phyloP scores from a whole-genome alignment of 805 yeast species.

The Starmerella khaoyaiensis region DNA sequence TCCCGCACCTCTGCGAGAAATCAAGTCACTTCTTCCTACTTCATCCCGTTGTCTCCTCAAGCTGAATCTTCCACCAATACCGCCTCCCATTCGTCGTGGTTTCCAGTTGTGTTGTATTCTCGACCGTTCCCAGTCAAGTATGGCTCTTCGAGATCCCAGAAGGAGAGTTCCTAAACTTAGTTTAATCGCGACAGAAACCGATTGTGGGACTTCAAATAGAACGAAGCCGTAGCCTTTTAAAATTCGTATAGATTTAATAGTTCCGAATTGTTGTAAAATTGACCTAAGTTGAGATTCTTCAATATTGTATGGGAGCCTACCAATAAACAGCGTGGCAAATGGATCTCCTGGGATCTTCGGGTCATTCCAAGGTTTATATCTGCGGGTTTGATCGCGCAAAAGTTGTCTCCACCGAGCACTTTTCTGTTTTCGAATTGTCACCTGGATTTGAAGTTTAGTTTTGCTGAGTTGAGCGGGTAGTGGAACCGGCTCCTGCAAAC shows the following conservation, averaged over 20 bases:
- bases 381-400: slow-evolving; percentile 22
- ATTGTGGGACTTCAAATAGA: slow-evolving; percentile 47
- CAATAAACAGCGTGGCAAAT: slow-evolving; percentile 61
- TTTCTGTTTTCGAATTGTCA: slow-evolving; percentile 20
- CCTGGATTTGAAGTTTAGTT: slow-evolving; percentile 25
- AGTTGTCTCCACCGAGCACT: slow-evolving; percentile 16
- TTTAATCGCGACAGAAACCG: slow-evolving; percentile 49
- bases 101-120: slow-evolving; percentile 29
- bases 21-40: slow-evolving; percentile 7
- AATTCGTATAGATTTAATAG: slow-evolving; percentile 48
- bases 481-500: neutral
- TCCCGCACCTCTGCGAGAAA: slow-evolving; percentile 1
- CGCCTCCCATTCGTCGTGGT: slow-evolving; percentile 60
- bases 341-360: slow-evolving; percentile 58
- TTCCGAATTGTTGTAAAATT: slow-evolving; percentile 53
- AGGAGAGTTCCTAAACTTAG: slow-evolving; percentile 40
- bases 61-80: slow-evolving; percentile 54
- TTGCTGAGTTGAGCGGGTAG: slow-evolving; percentile 24
- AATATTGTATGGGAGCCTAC: slow-evolving; percentile 50
- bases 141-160: slow-evolving; percentile 40
- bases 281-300: slow-evolving; percentile 58
- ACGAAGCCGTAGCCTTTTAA: slow-evolving; percentile 80
- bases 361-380: slow-evolving; percentile 47
- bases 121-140: slow-evolving; percentile 31
- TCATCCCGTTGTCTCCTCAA: slow-evolving; percentile 10